Evolutionary conservation across 2,329 filamentous ascomycete genomes (phyloP), one percentile per base, ranked within the genome.

Genomic region (Chaetomiaceae sp.): DNA sequence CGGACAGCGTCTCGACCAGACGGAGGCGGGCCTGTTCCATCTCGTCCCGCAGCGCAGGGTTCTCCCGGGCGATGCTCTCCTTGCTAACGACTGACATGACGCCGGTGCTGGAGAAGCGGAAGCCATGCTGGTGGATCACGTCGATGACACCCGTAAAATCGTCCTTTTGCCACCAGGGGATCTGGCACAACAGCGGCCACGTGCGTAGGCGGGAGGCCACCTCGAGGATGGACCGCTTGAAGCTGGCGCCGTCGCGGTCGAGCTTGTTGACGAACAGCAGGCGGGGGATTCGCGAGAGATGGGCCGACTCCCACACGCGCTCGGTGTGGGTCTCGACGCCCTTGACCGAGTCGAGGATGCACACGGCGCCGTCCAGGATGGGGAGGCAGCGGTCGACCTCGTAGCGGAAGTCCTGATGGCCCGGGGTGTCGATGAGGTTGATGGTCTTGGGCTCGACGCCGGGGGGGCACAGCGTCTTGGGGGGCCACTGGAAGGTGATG

Each of bases 371-470:
- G 47, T 60, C 65, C 47, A 66, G 64, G 48, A 61, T 64, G 5
- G 67, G 67, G 55, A 97, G 74, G 27, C 92, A 97, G 12, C 93
- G 83, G 58, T 96, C 79, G 2, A 97, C 93, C 67, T 99, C 93
- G 63, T 97, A 97, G 0, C 92, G 90, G 62, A 99, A 99, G 66
- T 99, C 93, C 19, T 95, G 91, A 65, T 99, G 93, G 1, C 93
- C 93, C 2, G 93, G 93, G 0, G 93, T 97, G 66, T 99, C 93
- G 54, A 99, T 97, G 2, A 96, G 73, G 65, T 96, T 96, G 67
- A 96, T 84, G 5, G 83, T 87, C 65, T 92, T 81, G 68, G 72
- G 71, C 44, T 63, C 61, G 51, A 63, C 65, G 56, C 67, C 70
- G 0, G 66, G 70, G n/a, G 62, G 64, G 21, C 68, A 68, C 49